Evolutionary conservation across 495 filamentous ascomycete species (phyloP), one percentile per base, ranked within the genome.

Genomic region (Annulohypoxylon stygium): DNA sequence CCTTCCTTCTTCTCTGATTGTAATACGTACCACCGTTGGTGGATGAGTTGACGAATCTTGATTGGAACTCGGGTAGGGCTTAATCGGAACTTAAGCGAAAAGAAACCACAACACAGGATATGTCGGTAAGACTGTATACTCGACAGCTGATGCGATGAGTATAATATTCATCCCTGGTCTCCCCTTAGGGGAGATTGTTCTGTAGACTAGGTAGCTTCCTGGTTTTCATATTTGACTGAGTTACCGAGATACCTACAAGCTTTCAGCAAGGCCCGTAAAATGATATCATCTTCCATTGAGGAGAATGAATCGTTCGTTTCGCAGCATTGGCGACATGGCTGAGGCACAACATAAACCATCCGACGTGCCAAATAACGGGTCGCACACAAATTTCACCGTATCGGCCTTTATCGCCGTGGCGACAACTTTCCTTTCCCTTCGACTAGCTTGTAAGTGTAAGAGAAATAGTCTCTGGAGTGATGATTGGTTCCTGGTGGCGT

Each of bases 401-500:
- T 80, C 76, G 78, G 20, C 45, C 14, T 65, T 76, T 1, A 43
- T 62, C 2, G 68, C 48, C 9, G 10, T 75, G 14, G 63, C 78
- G 12, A 69, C 72, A 7, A 5, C 64, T 39, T 80, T 80, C 61
- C 58, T 80, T 0, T 65, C 61, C 9, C 67, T 77, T n/a, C 71
- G 78, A 0, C 23, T 80, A 1, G 66, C 54, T n/a, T 66, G 63
- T 57, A 80, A 80, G 62, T 37, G 55, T 4, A 59, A 47, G 23
- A 65, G 66, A 7, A 26, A 50, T 18, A 61, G 67, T 9, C 14
- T 78, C 3, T 76, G 76, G 72, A 76, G 68, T 33, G 78, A 80
- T 33, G 78, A 80, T 51, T 70, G 71, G 36, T 37, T 80, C 26
- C 63, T 80, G 36, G 59, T 77, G 3, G 72, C 67, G 11, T 57